A percentile compares a stretch with the other conserved stretches of the same genome.
These are phyloP conservation scores for Conticribra weissflogii DNA, from an alignment of 108 stramenopile species.

Conservation along the genomic window DNA sequence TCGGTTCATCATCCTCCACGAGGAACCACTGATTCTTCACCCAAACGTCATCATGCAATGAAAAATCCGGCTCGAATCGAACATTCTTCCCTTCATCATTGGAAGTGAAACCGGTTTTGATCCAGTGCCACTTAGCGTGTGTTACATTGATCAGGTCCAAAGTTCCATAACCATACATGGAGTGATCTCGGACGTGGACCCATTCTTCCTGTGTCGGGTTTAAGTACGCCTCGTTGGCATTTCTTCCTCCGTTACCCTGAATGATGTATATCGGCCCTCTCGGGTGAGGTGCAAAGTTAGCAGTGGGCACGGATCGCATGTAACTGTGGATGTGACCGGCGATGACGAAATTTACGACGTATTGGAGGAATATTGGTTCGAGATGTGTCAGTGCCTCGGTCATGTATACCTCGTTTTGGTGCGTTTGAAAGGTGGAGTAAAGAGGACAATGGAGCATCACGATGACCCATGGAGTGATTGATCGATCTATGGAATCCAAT, in stretches of 20 bases:
- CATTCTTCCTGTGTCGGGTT: conserved; percentile 75
- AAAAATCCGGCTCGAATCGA: conserved; percentile 16
- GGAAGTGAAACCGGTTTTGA: conserved; percentile 53
- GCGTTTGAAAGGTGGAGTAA: conserved; percentile 79
- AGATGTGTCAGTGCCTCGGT: conserved; percentile 66
- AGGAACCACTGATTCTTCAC: conserved; percentile 29
- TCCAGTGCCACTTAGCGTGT: conserved; percentile 78
- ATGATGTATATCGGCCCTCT: conserved; percentile 85
- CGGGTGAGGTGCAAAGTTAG: conserved; percentile 40
- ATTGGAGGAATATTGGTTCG: conserved; percentile 81
- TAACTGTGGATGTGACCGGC: conserved; percentile 94
- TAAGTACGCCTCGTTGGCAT: conserved; percentile 74
- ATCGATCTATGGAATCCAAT: conserved; percentile 69
- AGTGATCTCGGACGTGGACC: conserved; percentile 82
- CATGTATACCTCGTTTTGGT: conserved; percentile 67
- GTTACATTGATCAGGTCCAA: conserved; percentile 72
- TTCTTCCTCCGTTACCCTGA: conserved; percentile 93
- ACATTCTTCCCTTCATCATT: conserved; percentile 3
- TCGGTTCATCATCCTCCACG: not conserved
- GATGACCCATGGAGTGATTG: conserved; percentile 82
- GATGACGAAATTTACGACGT: conserved; percentile 88
- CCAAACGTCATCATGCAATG: conserved; percentile 32
- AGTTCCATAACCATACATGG: conserved; percentile 86
- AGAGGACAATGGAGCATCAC: conserved; percentile 81
- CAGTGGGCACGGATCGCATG: conserved; percentile 71